Base-by-base conservation (phyloP, 164 flowering plant species). In the Berberis thunbergii region DNA sequence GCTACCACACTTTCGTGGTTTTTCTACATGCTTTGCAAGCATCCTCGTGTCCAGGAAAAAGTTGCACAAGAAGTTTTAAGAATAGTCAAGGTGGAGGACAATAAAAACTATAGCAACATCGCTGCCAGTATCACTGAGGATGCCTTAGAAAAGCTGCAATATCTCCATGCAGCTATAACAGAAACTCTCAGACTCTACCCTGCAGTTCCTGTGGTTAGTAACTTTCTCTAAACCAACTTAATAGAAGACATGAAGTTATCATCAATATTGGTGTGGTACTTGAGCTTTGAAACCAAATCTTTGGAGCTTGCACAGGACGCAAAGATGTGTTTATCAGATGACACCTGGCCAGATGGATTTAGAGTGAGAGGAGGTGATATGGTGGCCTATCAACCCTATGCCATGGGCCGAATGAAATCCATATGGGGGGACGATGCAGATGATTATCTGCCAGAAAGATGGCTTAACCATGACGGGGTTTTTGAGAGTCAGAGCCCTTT, bases 121-220 rank as follows among this genome's bases (percentile, higher is more conserved):
- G 83, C 81, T 0, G 73, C 67, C 0, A 68, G 64, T 43, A 8
- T 85, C 54, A 76, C 64, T 45, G 97, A 88, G 44, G 84, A 79
- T 52, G 75, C 80, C 26, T 67, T 88, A 1, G 91, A 83, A 42
- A 81, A 77, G 66, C 84, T 94, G 97, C 89, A 90, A 3, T 86
- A 87, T 72, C 91, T 94, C 62, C 92, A 86, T 69, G 96, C 98
- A 46, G 76, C 95, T 4, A 65, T 90, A 49, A 74, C 92, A 4
- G 98, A 94, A 73, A 90, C 96, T 52, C 82, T 94, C 53, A 83
- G 96, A 55, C 84, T 93, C 48, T 86, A 86, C 64, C 98, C 98
- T 66, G 81, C 97, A 40, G 85, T 87, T 68, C 95, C 99, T 3
- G 78, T 84, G 86, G 96, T 90, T 83, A 78, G 42, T 57, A 39